phyloP scores from a whole-genome alignment of 768 basidiomycete genomes.

The Mycena capillaripes region DNA sequence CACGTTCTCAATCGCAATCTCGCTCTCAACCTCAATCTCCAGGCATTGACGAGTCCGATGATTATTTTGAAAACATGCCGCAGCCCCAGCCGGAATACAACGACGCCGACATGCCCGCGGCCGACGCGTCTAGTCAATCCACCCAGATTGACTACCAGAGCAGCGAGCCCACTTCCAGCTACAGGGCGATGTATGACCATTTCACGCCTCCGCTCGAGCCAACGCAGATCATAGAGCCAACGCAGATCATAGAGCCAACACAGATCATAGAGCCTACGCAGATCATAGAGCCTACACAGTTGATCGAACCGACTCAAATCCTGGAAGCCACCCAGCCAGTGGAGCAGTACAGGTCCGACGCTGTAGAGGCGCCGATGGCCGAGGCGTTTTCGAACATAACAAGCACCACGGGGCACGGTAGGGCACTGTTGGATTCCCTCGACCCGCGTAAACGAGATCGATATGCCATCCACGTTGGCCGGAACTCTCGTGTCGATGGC shows the following conservation, averaged over 20 bases:
- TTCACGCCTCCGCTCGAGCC: constrained; percentile 36
- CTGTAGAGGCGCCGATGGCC: neutral
- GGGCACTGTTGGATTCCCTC: constrained; percentile 23
- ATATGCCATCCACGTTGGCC: constrained; percentile 15
- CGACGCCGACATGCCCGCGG: neutral
- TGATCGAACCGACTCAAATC: constrained; percentile 3
- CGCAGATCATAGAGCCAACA: constrained; percentile 35
- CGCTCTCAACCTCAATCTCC: constrained; percentile 26
- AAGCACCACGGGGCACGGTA: constrained; percentile 10
- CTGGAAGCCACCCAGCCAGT: constrained; percentile 10
- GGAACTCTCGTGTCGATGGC: constrained; percentile 5
- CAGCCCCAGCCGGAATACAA: constrained; percentile 24
- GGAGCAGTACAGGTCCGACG: neutral
- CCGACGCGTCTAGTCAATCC: constrained; percentile 34
- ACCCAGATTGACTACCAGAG: constrained; percentile 52
- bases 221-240: constrained; percentile 28
- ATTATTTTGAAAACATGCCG: constrained; percentile 31
- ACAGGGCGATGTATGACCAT: constrained; percentile 50
- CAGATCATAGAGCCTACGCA: constrained; percentile 14
- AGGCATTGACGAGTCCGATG: constrained; percentile 31
- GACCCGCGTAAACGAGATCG: constrained; percentile 19
- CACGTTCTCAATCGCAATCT: constrained; percentile 33
- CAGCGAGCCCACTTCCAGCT: constrained; percentile 56
- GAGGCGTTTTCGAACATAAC: constrained; percentile 5
- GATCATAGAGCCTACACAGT: neutral